A percentile compares a stretch with the other conserved stretches of the same genome.
phyloP scores from a whole-genome alignment of 352 stramenopile genomes.

The Thalassiosira sp. region DNA sequence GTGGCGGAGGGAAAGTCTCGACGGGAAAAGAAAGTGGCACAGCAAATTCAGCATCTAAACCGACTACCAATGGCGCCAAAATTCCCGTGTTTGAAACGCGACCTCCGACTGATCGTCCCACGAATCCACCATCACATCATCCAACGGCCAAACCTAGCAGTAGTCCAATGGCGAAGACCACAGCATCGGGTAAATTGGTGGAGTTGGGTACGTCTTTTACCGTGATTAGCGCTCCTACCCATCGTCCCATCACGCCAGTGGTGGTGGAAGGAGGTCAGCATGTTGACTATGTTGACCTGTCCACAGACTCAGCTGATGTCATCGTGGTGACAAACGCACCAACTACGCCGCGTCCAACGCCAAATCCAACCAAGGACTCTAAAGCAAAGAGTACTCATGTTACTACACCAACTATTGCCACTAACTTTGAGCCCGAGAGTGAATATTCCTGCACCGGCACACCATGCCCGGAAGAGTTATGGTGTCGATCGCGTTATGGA shows the following conservation, averaged over 20 bases:
- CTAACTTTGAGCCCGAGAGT: neutral
- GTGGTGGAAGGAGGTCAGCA: neutral
- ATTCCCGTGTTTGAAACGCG: neutral
- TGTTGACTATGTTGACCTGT: neutral
- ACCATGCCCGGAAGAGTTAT: constrained; percentile 23
- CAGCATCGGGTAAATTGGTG: neutral
- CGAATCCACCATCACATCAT: neutral
- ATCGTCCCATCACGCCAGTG: neutral
- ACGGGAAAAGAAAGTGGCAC: neutral
- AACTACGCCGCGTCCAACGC: neutral
- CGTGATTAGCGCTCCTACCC: neutral
- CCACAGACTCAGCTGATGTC: constrained; percentile 4
- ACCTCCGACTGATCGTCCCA: neutral
- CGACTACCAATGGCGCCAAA: neutral
- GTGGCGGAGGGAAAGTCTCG: neutral
- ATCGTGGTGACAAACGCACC: neutral
- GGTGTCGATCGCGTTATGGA: constrained; percentile 20
- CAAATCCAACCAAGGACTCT: neutral
- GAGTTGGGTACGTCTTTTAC: neutral
- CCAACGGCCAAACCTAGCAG: neutral
- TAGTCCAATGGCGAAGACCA: neutral
- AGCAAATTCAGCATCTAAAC: neutral
- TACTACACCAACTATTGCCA: neutral
- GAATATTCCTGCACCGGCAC: constrained; percentile 27
- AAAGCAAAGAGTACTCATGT: neutral